Base-by-base conservation (phyloP, 371 early-diverging fungal genomes). In the Mortierella sp. region DNA sequence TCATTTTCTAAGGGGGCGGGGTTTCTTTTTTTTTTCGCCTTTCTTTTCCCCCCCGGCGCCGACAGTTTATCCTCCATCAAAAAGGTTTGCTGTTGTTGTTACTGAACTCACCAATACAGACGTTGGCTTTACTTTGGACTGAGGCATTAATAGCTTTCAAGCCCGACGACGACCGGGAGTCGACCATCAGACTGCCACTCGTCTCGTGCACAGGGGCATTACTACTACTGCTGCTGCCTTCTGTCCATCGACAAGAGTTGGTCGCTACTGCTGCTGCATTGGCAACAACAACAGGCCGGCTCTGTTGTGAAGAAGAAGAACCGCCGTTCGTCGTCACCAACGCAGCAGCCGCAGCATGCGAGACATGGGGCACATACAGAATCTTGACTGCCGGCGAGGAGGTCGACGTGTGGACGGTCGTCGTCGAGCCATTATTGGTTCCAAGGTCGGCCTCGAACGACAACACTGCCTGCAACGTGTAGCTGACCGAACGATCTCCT, bases 331-430 rank as follows among this genome's bases (percentile, higher is more conserved):
- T n/a, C 61, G 24, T 44, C n/a, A 44, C 52, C 29, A 4, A 4
- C 34, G 13, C 39, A 9, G 16, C 29, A 29, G 68, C 53, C 34
- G 67, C 41, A 41, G 70, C 10, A 14, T 65, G 43, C 8, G 77
- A 74, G 10, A 77, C 77, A 34, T 67, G 4, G 7, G 82, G 82
- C 39, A 81, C 19, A 53, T 81, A 81, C 37, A 48, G 34, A 13
- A 81, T 34, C 37, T 67, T 61, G 29, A 55, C 16, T 2, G 74
- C 64, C 22, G 39, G 48, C 1, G 82, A 77, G 8, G 68, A 67
- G 11, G 69, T 66, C 24, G 66, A 78, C 61, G 65, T 43, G 61
- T 55, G 8, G 68, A 58, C 10, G 43, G 37, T 58, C n/a, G n/a
- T n/a, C n/a, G n/a, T n/a, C 5, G 71, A 34, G 8, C 26, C 44